Evolutionary conservation across 176 grass and related monocot genomes (phyloP), one percentile per base, ranked within the genome.

Genomic region (Carex cristatella): DNA sequence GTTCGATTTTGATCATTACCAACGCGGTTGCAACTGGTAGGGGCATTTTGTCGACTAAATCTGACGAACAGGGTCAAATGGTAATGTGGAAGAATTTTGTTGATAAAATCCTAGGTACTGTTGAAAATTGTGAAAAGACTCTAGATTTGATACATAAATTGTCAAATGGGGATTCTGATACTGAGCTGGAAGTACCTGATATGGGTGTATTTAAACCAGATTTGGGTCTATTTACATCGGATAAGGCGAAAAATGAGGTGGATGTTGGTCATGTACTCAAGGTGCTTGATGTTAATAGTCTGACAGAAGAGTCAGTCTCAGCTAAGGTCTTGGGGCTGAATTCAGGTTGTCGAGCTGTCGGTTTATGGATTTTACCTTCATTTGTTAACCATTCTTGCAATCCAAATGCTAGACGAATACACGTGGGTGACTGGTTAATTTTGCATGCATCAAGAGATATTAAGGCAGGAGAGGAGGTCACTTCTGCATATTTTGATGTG

Each of bases 11-110:
- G 75, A 72, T 94, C 58, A 84, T 98, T 56, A 59, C 91, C 31
- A 94, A 90, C 65, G 95, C 95, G 0, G 88, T 92, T 82, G 89
- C 86, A 7, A 81, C 55, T 2, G 91, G 89, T 33, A 94, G 95
- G 86, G 92, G 89, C 48, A 94, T 98, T 56, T 65, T 94, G 16
- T 83, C 86, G 15, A 90, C 93, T 30, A 78, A 70, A 10, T 61
- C 83, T 0, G 86, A 89, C 23, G 58, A 89, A 14, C 65, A 38
- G n/a, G 95, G 88, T 70, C 89, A 88, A 79, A 98, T 94, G 93
- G 88, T 94, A 69, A 87, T 98, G 86, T 98, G 95, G 95, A 98
- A 94, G 65, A 89, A 93, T 40, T 93, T 98, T 16, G 91, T 98
- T 42, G 89, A 90, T 59, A 93, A 91, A 87, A 84, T 98, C 46